Conservation (phyloP, 2,329 filamentous ascomycete genomes). For the Fonsecaea pedrosoi region DNA sequence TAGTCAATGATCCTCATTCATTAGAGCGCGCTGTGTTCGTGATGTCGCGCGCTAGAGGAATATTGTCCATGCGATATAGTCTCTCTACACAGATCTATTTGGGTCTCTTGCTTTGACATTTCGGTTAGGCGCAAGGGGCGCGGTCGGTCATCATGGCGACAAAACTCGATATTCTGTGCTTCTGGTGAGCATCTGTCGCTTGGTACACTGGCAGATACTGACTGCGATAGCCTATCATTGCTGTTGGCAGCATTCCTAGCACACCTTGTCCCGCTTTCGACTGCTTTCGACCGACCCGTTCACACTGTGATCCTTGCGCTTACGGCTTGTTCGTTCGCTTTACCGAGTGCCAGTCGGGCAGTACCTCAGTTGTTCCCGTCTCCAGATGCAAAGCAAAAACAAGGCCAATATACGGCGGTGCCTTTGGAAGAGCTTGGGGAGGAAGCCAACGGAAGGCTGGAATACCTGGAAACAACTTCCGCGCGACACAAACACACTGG, state of each 20-base stretch:
- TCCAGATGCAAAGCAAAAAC: slow-evolving; percentile 7
- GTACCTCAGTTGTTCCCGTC: slow-evolving; percentile 40
- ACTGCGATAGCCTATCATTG: slow-evolving; percentile 40
- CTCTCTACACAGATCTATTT: neutral
- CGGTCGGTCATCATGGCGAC: neutral
- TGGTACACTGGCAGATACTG: slow-evolving; percentile 8
- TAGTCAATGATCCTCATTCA: neutral
- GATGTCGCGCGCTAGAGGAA: slow-evolving; percentile 29
- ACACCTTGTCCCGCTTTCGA: slow-evolving; percentile 48
- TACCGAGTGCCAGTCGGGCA: slow-evolving; percentile 49
- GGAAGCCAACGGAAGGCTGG: slow-evolving; percentile 20
- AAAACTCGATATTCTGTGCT: slow-evolving; percentile 25
- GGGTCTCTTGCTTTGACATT: slow-evolving; percentile 5
- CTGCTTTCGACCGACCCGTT: slow-evolving; percentile 55
- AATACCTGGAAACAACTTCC: slow-evolving; percentile 12
- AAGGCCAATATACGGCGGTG: slow-evolving; percentile 25
- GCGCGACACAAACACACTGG: slow-evolving; percentile 13
- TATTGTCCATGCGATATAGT: slow-evolving; percentile 3
- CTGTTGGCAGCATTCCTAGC: slow-evolving; percentile 46
- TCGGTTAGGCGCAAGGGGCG: neutral
- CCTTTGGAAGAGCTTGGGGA: slow-evolving; percentile 30
- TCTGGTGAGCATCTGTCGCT: slow-evolving; percentile 19
- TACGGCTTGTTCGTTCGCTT: slow-evolving; percentile 48
- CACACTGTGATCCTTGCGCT: slow-evolving; percentile 53
- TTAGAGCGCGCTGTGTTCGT: slow-evolving; percentile 9